phyloP scores from a whole-genome alignment of 2,329 filamentous ascomycete genomes.

The Neonectria ditissima region DNA sequence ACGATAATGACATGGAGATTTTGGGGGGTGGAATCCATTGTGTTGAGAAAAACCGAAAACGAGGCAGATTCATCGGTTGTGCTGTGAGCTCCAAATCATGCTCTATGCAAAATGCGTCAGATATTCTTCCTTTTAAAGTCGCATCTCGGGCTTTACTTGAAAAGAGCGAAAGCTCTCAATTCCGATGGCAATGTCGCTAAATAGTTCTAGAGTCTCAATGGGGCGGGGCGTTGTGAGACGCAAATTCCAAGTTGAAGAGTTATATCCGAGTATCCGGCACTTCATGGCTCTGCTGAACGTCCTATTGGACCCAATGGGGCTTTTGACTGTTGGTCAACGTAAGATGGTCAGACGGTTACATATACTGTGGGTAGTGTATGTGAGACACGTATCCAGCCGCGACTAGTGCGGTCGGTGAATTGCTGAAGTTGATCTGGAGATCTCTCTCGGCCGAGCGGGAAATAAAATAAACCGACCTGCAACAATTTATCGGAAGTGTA shows the following conservation, averaged over 20 bases:
- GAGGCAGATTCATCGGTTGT: too few species aligned
- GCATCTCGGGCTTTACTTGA: neutral
- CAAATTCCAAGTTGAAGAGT: too few species aligned
- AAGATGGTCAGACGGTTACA: neutral
- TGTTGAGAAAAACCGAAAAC: neutral
- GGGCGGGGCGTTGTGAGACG: too few species aligned
- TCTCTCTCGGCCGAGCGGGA: neutral
- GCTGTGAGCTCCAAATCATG: too few species aligned
- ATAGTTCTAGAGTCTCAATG: too few species aligned
- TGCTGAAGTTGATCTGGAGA: neutral
- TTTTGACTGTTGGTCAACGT: neutral
- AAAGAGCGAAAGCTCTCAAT: neutral
- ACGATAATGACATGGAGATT: constrained; percentile 21
- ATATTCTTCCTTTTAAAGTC: too few species aligned
- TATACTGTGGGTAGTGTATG: neutral
- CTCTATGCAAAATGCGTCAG: too few species aligned
- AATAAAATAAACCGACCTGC: neutral
- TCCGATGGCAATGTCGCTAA: too few species aligned
- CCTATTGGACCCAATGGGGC: neutral
- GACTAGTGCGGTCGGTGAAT: neutral
- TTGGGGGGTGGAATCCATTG: constrained; percentile 4
- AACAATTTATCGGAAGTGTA: too few species aligned
- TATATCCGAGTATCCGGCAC: too few species aligned
- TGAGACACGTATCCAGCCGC: neutral
- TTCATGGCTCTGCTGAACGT: neutral